Conservation (phyloP, 768 basidiomycete species). For the Xerocomellus intermedius region DNA sequence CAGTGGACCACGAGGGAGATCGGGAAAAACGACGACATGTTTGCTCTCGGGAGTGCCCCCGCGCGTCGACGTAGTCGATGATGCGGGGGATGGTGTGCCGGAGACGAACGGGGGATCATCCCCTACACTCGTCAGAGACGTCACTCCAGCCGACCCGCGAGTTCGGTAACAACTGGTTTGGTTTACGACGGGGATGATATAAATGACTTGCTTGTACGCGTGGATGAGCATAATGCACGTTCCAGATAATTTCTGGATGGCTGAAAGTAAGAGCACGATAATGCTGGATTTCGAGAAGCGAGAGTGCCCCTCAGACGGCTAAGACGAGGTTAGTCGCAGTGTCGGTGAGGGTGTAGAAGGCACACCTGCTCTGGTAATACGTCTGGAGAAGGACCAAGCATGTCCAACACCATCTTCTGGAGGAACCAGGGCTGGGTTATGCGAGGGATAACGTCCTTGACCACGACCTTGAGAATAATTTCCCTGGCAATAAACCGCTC, state of each 20-base stretch:
- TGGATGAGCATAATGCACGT: conserved; percentile 65
- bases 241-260: conserved; percentile 70
- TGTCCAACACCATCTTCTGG: conserved; percentile 62
- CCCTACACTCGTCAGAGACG: not conserved
- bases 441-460: conserved; percentile 65
- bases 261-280: conserved; percentile 69
- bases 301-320: conserved; percentile 34
- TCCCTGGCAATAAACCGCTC: conserved; percentile 87
- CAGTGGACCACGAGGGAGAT: conserved; percentile 45
- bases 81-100: conserved; percentile 25
- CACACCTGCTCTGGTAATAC: conserved; percentile 21
- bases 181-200: conserved; percentile 67
- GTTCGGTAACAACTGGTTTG: conserved; percentile 25
- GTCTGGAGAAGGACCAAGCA: conserved; percentile 50
- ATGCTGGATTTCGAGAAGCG: conserved; percentile 49
- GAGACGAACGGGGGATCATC: not conserved
- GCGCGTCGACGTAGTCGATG: conserved; percentile 22
- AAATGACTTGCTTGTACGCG: conserved; percentile 61
- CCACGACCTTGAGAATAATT: conserved; percentile 72
- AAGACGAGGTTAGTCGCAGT: not conserved
- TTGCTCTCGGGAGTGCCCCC: conserved; percentile 5
- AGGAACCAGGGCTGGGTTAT: conserved; percentile 91
- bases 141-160: not conserved
- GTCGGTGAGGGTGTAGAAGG: not conserved
- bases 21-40: conserved; percentile 8